Evolutionary conservation across 2,329 filamentous ascomycete species (phyloP).

Genomic region (Rhynchosporium agropyri): DNA sequence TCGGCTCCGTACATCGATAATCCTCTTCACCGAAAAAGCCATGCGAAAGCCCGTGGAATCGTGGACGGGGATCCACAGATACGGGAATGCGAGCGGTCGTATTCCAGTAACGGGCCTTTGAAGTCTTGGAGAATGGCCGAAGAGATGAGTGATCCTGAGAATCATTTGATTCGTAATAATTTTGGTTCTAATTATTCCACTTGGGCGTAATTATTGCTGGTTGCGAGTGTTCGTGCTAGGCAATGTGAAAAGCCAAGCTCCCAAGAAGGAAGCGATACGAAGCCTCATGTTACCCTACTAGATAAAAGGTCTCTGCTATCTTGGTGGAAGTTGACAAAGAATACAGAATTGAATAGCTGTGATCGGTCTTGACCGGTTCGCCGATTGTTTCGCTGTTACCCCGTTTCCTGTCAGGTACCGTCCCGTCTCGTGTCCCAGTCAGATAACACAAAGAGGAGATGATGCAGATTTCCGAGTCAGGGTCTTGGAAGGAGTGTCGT

Average conservation of each 20-base stretch:
- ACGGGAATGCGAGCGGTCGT: constrained; percentile 10
- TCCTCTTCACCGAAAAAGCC: background rate
- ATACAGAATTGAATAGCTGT: background rate
- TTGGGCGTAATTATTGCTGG: background rate
- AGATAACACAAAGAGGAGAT: background rate
- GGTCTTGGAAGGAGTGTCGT: background rate
- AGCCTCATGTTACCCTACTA: background rate
- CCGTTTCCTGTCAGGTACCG: constrained; percentile 2
- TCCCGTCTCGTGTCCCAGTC: background rate
- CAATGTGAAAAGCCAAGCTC: too few species aligned
- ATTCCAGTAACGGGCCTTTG: background rate
- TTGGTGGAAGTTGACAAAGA: too few species aligned
- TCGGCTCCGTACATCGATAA: background rate
- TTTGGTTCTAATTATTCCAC: background rate
- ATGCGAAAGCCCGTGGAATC: background rate
- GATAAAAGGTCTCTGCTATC: background rate
- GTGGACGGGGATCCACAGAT: constrained; percentile 6
- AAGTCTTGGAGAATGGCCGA: background rate
- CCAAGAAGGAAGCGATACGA: background rate
- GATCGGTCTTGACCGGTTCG: background rate
- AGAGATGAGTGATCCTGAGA: background rate
- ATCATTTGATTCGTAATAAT: background rate
- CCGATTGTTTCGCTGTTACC: background rate
- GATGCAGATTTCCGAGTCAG: background rate
- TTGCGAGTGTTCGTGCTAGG: background rate